These are phyloP conservation scores for Cladobotryum protrusum DNA, from an alignment of 2,329 filamentous ascomycete genomes.

Conservation along the genomic window DNA sequence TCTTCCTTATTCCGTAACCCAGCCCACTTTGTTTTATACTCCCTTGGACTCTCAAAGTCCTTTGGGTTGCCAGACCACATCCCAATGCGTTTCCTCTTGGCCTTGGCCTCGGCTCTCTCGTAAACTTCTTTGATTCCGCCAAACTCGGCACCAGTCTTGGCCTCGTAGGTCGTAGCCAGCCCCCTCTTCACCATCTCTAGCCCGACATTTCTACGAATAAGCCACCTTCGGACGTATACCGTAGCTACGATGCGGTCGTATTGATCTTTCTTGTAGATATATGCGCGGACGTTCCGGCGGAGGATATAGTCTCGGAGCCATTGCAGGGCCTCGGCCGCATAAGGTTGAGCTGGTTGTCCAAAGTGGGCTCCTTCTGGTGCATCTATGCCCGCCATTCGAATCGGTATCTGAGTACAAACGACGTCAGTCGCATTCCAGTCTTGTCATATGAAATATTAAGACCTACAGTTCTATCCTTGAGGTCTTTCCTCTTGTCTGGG, in stretches of 20 bases:
- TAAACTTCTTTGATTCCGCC: constrained; percentile 63
- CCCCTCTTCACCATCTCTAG: constrained; percentile 82
- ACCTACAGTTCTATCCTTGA: constrained; percentile 73
- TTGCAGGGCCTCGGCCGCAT: constrained; percentile 68
- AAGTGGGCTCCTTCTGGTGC: constrained; percentile 93
- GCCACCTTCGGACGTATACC: constrained; percentile 64
- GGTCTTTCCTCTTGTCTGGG: constrained; percentile 58
- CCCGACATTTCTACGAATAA: constrained; percentile 74
- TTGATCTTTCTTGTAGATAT: constrained; percentile 80
- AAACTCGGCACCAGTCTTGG: constrained; percentile 84
- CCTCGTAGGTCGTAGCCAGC: constrained; percentile 88
- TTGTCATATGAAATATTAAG: not conserved
- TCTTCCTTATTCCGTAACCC: constrained; percentile 9
- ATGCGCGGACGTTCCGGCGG: constrained; percentile 69
- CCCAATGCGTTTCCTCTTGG: constrained; percentile 58
- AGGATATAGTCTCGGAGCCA: constrained; percentile 74
- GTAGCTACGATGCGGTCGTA: constrained; percentile 88
- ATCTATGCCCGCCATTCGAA: constrained; percentile 87
- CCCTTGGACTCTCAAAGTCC: constrained; percentile 73
- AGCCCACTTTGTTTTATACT: constrained; percentile 63
- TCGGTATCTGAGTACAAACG: constrained; percentile 56
- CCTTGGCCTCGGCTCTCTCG: constrained; percentile 57
- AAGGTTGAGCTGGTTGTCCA: constrained; percentile 80
- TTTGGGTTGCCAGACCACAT: constrained; percentile 67
- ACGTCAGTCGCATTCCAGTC: constrained; percentile 14